Conservation (phyloP, 176 grass and related monocot species). For the Panicum miliaceum region DNA sequence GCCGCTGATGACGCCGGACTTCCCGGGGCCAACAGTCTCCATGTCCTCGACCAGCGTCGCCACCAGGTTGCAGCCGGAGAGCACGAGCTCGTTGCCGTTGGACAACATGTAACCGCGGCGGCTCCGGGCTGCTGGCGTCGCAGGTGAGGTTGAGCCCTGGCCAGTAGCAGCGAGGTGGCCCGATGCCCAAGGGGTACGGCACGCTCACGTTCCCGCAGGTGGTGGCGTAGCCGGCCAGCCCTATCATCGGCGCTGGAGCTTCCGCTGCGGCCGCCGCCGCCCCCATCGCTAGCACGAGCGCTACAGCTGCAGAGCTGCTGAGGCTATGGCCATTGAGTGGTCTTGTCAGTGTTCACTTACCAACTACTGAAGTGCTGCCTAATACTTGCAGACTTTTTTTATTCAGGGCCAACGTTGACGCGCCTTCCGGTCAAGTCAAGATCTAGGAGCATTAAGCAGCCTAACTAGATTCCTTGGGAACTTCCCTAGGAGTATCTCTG, state of each 20-base stretch:
- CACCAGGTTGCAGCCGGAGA: slow-evolving; percentile 27
- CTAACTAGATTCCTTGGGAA: no score
- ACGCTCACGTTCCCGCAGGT: slow-evolving; percentile 48
- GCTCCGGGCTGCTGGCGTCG: background rate
- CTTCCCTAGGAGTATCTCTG: no score
- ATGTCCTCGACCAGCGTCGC: slow-evolving; percentile 10
- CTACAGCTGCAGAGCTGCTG: background rate
- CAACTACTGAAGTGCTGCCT: background rate
- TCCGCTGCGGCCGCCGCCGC: background rate
- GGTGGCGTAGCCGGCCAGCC: slow-evolving; percentile 14
- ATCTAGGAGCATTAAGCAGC: no score
- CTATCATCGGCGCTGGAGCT: background rate
- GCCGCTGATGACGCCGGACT: background rate
- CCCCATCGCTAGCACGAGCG: background rate
- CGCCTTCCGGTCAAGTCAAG: background rate
- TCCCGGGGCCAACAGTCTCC: background rate
- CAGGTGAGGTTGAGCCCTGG: slow-evolving; percentile 54
- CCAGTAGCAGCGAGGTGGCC: slow-evolving; percentile 29
- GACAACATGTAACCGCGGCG: slow-evolving; percentile 14
- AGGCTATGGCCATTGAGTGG: background rate
- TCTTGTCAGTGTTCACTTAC: background rate
- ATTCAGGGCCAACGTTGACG: no score
- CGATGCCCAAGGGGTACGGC: slow-evolving; percentile 55
- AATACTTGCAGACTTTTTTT: background rate
- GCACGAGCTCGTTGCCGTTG: slow-evolving; percentile 18